Base-by-base conservation (phyloP, 75 land plant species). In the Azolla pinnata region DNA sequence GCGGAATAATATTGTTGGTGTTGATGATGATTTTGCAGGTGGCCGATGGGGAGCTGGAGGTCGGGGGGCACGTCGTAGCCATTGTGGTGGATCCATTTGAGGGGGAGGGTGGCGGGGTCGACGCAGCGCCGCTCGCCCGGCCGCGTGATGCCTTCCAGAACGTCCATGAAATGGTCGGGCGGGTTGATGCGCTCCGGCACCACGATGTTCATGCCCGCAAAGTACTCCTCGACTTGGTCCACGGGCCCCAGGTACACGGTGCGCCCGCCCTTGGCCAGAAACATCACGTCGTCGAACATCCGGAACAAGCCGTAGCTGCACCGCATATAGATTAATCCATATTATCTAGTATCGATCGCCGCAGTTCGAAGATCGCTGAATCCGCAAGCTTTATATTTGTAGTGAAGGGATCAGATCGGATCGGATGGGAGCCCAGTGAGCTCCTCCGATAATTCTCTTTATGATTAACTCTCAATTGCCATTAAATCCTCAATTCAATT, bases 241-340 rank as follows among this genome's bases (percentile, higher is more conserved):
- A 80, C 82, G n/a, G 97, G 73, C 57, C 97, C 97, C 64, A 82
- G 74, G 60, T 88, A 91, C 1, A 66, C 95, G 12, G 82, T 82
- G 12, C 79, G 65, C 53, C 97, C 97, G 48, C 95, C 95, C 62
- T 91, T 91, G 29, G 97, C 97, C 52, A 91, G 72, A 57, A 91
- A 84, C 70, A 88, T 84, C 28, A 91, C 65, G 55, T 87, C 86
- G 69, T 91, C 95, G 57, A 91, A 91, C 97, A 91, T 91, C 76
- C 67, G 69, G 81, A 78, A 91, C 55, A 88, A 67, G 0, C 82
- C 57, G 59, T 88, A 91, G 76, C 95, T 91, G 95, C 27, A 66
- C n/a, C n/a, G n/a, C n/a, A n/a, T n/a, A n/a, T n/a, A n/a, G n/a
- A n/a, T n/a, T n/a, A n/a, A n/a, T n/a, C n/a, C n/a, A n/a, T n/a